Evolutionary conservation across 2,329 filamentous ascomycete species (phyloP), one percentile per base, ranked within the genome.

Genomic region (Pyrenophora seminiperda): DNA sequence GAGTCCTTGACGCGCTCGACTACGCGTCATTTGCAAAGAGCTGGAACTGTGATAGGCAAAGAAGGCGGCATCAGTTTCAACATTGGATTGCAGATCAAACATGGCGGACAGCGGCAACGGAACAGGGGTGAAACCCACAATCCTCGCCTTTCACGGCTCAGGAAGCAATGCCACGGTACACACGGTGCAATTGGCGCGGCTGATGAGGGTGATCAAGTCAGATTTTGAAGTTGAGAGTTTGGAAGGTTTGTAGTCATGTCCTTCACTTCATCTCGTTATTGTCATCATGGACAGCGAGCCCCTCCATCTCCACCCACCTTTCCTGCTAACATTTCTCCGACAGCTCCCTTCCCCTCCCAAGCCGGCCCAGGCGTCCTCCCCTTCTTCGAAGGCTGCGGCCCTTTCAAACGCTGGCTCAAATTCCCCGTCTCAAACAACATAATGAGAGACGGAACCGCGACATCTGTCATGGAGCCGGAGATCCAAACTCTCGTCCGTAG

Each of bases 301-400:
- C 17, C 15, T 17, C 32, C 34, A 24, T 38, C 31, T 29, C 34
- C 31, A 9, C 20, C 32, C 27, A 15, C 15, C 10, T 7, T 29
- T 31, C 36, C 18, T 42, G 9, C 50, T 55, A 43, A 55, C 38
- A 13, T 6, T 11, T 6, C 9, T 29, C n/a, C 24, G 33, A 7
- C 39, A 68, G 70, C 61, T 1, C 68, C 70, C 14, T 71, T 68
- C 53, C 56, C 63, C 37, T 66, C 62, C n/a, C 52, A 64, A 43
- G 61, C 70, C 0, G 70, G 70, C 39, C 70, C 70, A 3, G 70
- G 70, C 1, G 48, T 73, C 41, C 67, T 73, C 33, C 70, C 70
- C 30, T 71, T 72, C 57, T 73, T 73, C 57, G 70, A 72, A 41
- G 70, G 66, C 58, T 71, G 66, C 61, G 70, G 68, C 7, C 70